Base-by-base conservation (phyloP, 1,284 basidiomycete genomes). In the Albatrellus sp. region DNA sequence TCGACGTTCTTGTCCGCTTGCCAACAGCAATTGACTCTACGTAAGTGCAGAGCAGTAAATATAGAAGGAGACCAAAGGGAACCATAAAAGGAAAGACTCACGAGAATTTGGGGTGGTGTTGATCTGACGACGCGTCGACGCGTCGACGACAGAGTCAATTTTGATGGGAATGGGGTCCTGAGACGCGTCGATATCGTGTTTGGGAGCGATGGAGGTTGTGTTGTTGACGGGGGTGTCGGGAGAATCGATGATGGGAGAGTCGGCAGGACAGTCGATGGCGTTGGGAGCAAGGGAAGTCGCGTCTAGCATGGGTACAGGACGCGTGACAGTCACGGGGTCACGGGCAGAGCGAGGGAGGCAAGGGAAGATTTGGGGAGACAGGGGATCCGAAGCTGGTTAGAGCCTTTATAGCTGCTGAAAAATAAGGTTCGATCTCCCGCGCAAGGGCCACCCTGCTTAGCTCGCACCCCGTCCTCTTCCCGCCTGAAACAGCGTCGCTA, bases 351-450 rank as follows among this genome's bases (percentile, higher is more conserved):
- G 61, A 66, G 45, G 50, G 49, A 45, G 49, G 50, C 50, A 44
- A 67, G 68, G 73, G 72, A 69, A 72, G 72, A 74, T 74, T 77
- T 73, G 71, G 69, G 72, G 44, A 70, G 73, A 75, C 77, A 77
- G 73, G 75, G 61, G 69, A 72, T 75, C 72, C 68, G 69, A 74
- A 71, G 69, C 65, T 72, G 70, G 68, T 69, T 73, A 74, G 58
- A 70, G 77, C 73, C 75, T 80, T 82, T 82, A 81, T 82, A 82
- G 74, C 67, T 69, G 67, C 67, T 62, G 65, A 66, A 71, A 81
- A 72, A 76, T 80, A 81, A 81, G 75, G 77, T 80, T 82, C 77
- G 77, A 77, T 77, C 76, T 75, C 75, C 74, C 68, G 72, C 73
- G 72, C 74, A 74, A 68, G 72, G 75, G 69, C 74, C 75, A 74